These are phyloP conservation scores for Phytopythium aichiense DNA, from an alignment of 352 stramenopile genomes.

Conservation along the genomic window DNA sequence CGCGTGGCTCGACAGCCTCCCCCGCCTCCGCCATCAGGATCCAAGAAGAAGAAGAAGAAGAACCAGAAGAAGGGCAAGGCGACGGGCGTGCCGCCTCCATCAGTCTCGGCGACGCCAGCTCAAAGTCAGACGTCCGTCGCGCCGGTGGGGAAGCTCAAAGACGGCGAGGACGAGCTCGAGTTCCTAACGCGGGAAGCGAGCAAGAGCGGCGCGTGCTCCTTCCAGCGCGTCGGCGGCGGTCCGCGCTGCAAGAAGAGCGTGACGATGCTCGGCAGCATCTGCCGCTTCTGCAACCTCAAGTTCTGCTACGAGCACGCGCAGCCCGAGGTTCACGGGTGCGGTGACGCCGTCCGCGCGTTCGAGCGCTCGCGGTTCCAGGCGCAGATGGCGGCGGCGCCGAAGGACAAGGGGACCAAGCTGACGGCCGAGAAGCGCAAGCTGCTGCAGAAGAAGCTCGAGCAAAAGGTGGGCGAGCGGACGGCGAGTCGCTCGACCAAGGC, in stretches of 20 bases:
- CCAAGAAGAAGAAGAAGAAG: slow-evolving; percentile 41
- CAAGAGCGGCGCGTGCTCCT: slow-evolving; percentile 49
- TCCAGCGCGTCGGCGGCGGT: slow-evolving; percentile 20
- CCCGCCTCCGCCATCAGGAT: slow-evolving; percentile 10
- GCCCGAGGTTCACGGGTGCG: slow-evolving; percentile 78
- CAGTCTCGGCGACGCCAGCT: slow-evolving; percentile 2
- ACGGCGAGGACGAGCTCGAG: slow-evolving; percentile 64
- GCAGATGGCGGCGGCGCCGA: slow-evolving; percentile 16
- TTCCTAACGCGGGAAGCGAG: slow-evolving; percentile 64
- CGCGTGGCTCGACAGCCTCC: slow-evolving; percentile 44
- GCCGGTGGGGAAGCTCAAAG: slow-evolving; percentile 23
- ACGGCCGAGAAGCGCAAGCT: slow-evolving; percentile 53
- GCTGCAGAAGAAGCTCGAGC: slow-evolving; percentile 68
- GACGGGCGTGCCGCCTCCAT: neutral
- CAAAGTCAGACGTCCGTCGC: slow-evolving; percentile 14
- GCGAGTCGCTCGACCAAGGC: slow-evolving; percentile 33
- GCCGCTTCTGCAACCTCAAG: slow-evolving; percentile 81
- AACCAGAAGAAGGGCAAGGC: slow-evolving; percentile 35
- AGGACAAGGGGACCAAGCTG: slow-evolving; percentile 29
- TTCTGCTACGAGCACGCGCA: slow-evolving; percentile 79
- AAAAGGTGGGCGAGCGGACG: slow-evolving; percentile 53
- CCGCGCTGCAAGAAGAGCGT: slow-evolving; percentile 58
- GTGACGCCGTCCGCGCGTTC: slow-evolving; percentile 54
- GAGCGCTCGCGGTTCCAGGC: slow-evolving; percentile 51
- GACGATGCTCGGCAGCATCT: slow-evolving; percentile 59